Conservation (phyloP, 2,329 filamentous ascomycete genomes). For the Cladosporium sp. region DNA sequence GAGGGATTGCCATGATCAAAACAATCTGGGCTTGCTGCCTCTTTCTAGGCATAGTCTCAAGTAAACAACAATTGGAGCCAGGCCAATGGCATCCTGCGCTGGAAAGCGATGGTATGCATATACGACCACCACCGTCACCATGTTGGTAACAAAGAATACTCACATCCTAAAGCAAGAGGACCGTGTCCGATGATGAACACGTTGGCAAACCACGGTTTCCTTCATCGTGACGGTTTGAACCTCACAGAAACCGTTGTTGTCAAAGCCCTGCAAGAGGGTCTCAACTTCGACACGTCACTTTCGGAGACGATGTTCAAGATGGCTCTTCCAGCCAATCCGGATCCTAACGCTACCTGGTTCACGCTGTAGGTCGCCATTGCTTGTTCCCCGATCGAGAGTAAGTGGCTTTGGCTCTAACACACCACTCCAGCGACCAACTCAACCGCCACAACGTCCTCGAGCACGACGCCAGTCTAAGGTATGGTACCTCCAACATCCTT, state of each 20-base stretch:
- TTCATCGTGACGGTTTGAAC: slow-evolving; percentile 20
- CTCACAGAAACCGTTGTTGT: slow-evolving; percentile 17
- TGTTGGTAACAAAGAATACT: background rate
- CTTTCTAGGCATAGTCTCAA: background rate
- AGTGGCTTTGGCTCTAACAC: background rate
- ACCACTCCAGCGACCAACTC: slow-evolving; percentile 7
- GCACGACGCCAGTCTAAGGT: slow-evolving; percentile 19
- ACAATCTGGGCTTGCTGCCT: background rate
- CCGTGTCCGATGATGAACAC: slow-evolving; percentile 15
- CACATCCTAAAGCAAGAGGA: background rate
- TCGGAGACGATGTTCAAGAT: slow-evolving; percentile 19
- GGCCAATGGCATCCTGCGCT: slow-evolving; percentile 9
- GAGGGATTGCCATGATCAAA: background rate
- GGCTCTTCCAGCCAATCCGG: slow-evolving; percentile 19
- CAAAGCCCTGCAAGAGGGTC: slow-evolving; percentile 16
- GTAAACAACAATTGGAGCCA: background rate
- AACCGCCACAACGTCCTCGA: slow-evolving; percentile 20
- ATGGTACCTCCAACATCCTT: background rate
- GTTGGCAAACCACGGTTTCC: slow-evolving; percentile 21
- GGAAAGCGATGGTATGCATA: background rate
- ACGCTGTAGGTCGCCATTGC: slow-evolving; percentile 8
- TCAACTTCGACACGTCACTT: slow-evolving; percentile 19
- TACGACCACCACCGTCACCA: background rate
- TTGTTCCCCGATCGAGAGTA: background rate
- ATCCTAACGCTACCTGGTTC: slow-evolving; percentile 21